Evolutionary conservation across 2,329 filamentous ascomycete genomes (phyloP), one percentile per base, ranked within the genome.

Genomic region (Colletotrichum musae): DNA sequence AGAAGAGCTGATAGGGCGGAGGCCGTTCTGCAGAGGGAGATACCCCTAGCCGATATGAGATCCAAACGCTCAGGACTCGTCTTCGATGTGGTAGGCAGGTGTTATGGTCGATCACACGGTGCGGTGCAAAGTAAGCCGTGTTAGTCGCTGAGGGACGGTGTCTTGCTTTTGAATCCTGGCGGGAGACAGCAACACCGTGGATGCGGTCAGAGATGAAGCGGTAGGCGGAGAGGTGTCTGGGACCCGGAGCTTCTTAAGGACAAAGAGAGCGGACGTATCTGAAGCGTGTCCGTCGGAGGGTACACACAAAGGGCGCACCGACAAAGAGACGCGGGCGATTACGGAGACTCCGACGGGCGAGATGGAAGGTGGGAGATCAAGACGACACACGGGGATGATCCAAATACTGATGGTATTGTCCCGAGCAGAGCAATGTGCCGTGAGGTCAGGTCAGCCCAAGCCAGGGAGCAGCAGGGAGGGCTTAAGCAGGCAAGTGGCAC

Each of bases 281-380:
- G 28, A 24, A 43, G 18, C 54, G 5, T 21, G 32, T 21, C 9
- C 36, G 47, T 47, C 15, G 60, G 61, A 54, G n/a, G 24, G 41
- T 21, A 48, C 15, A 41, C 41, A 59, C 61, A 59, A 69, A 59
- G 61, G 26, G 32, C 32, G 32, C 9, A 36, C 32, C 13, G 6
- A 18, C 32, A n/a, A 45, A 65, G 28, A 53, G 56, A 47, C 24
- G 9, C 41, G 21, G 21, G 18, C 28, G 66, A 50, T 69, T 65
- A 48, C 66, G 43, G 61, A 59, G 53, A 45, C 36, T 16, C 53
- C 28, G 53, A 53, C 13, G 41, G 36, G 32, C 2, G 5, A 54
- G 43, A 32, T 26, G 15, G 10, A 24, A 9, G 43, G 24, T 15
- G 47, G 32, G 47, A 60, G 47, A 48, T 47, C 41, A 16, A 59